Evolutionary conservation across 805 yeast genomes (phyloP).

Genomic region (Tetrapisispora fleetii): DNA sequence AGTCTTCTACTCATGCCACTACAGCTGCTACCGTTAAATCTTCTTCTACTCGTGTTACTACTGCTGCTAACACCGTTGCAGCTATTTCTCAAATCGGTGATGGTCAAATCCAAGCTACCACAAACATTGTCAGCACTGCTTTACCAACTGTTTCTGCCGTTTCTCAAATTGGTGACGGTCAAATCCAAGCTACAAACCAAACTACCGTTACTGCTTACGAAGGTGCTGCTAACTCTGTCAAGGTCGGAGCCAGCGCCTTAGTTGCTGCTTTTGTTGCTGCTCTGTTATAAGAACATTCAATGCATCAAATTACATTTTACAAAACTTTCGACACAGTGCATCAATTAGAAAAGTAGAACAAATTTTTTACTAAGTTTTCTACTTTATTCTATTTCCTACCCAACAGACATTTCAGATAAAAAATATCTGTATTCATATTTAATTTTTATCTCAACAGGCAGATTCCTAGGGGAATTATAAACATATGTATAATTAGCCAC

Average conservation of each 20-base stretch:
- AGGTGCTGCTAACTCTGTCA: constrained; percentile 2
- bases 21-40: not conserved
- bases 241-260: constrained; percentile 1
- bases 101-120: constrained; percentile 1
- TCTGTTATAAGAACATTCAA: not conserved
- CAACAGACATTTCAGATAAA: not conserved
- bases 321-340: not conserved
- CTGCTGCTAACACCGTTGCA: not conserved
- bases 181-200: not conserved
- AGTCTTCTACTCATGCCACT: not conserved
- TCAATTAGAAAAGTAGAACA: not conserved
- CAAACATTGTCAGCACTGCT: not conserved
- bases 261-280: constrained; percentile 2
- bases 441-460: not conserved
- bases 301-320: not conserved
- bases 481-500: not conserved
- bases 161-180: not conserved
- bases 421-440: not conserved
- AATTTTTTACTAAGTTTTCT: too few relatives aligned
- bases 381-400: not conserved
- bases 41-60: not conserved
- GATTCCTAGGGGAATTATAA: not conserved
- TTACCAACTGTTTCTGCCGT: not conserved
- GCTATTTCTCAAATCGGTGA: constrained; percentile 1
- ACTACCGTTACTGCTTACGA: not conserved